Evolutionary conservation across 768 basidiomycete species (phyloP), one percentile per base, ranked within the genome.

Genomic region (Tulasnella sp.): DNA sequence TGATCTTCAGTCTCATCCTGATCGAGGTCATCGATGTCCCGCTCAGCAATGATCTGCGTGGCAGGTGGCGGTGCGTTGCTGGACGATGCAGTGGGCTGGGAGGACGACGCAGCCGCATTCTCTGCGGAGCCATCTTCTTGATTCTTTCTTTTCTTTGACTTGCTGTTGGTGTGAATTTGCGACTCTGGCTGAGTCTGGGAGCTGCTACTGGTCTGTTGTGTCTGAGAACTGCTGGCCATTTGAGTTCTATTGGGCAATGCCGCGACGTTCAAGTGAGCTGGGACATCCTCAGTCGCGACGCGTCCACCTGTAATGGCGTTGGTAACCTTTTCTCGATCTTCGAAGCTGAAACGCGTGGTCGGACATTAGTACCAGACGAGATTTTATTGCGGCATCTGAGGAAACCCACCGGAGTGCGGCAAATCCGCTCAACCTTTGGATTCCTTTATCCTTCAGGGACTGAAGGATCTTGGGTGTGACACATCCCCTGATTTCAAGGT

Each of bases 241-340:
- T 10, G 30, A 23, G 21, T 38, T 17, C 1, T 41, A 34, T 21
- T n/a, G 17, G 52, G 23, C 19, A 41, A 41, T 1, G 52, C 11
- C 23, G 32, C 52, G 52, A 41, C 11, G 13, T 32, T 34, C 45
- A 26, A 19, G 4, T 32, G 21, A 3, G 3, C 42, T 1, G 52
- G 1, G n/a, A 24, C 3, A 41, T 23, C 34, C 13, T 68, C 65
- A 10, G 80, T 76, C 67, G 83, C 80, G 44, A 90, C 71, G 19
- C 72, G 75, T 54, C 78, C 75, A 5, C 70, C 65, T 13, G 78
- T 74, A 41, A 88, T 72, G 4, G 87, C 88, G 3, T 73, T 65
- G 27, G 75, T 75, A 23, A 90, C 77, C 68, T 81, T 86, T 23
- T 72, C 67, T 71, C 85, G 80, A 68, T 91, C 88, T 49, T 75